Evolutionary conservation across 2,329 filamentous ascomycete genomes (phyloP).

Genomic region (Trichophyton simii): DNA sequence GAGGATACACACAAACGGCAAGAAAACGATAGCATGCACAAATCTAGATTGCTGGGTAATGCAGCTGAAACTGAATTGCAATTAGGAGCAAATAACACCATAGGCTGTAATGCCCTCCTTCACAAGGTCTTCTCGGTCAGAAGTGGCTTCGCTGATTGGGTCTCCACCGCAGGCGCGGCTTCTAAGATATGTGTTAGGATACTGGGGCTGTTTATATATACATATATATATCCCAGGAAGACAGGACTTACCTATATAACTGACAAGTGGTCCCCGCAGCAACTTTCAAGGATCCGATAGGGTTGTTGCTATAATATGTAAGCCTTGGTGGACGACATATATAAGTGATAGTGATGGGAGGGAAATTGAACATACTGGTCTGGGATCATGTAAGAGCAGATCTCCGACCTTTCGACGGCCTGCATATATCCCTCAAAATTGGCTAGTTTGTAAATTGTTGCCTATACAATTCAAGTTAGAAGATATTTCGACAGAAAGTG

Average conservation of each 20-base stretch:
- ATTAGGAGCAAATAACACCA: background rate
- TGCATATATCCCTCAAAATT: background rate
- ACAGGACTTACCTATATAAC: background rate
- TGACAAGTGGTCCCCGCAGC: background rate
- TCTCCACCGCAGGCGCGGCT: background rate
- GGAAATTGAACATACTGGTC: background rate
- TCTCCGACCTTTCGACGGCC: background rate
- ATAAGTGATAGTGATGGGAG: background rate
- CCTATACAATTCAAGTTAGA: background rate
- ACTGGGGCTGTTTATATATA: background rate
- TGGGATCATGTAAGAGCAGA: background rate
- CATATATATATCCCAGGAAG: background rate
- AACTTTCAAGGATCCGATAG: background rate
- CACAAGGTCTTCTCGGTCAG: background rate
- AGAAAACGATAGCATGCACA: background rate
- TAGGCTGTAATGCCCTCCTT: background rate
- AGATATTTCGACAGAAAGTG: background rate
- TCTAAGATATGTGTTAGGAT: background rate
- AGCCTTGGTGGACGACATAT: no score
- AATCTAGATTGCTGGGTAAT: background rate
- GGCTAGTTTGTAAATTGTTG: slow-evolving; percentile 1
- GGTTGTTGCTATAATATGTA: background rate
- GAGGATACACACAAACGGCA: background rate
- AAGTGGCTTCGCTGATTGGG: background rate
- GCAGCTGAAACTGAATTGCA: background rate